Percentiles rank a stretch among this genome's conserved stretches.
Evolutionary conservation across 139 green algal genomes (phyloP).

Genomic region (Diplosphaera chodatii): DNA sequence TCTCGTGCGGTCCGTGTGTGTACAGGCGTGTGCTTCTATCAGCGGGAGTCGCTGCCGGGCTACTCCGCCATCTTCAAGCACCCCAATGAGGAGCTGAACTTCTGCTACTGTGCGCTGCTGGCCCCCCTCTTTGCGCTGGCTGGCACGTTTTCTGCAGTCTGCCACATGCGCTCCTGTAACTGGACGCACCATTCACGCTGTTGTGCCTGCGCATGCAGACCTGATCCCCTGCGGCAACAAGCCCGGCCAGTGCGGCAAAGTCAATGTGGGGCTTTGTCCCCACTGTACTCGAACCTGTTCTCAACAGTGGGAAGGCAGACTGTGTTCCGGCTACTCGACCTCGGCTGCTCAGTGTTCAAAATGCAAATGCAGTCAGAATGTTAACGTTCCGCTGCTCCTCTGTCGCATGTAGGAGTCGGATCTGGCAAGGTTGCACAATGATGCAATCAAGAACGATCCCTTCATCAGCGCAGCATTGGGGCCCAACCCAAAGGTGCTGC

Average conservation of each 20-base stretch:
- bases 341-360: no score
- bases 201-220: no score
- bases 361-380: no score
- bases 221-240: slow-evolving; percentile 79
- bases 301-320: no score
- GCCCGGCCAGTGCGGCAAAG: slow-evolving; percentile 56
- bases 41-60: slow-evolving; percentile 71
- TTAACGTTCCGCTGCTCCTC: no score
- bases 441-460: slow-evolving; percentile 79
- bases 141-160: no score
- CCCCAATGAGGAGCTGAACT: slow-evolving; percentile 88
- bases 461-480: slow-evolving; percentile 70
- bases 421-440: slow-evolving; percentile 75
- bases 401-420: slow-evolving; percentile 72
- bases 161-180: no score
- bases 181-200: no score
- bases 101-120: slow-evolving; percentile 72
- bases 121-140: no score
- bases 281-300: no score
- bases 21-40: slow-evolving; percentile 59
- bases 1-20: no score
- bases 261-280: slow-evolving; percentile 33
- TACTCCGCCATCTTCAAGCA: slow-evolving; percentile 74
- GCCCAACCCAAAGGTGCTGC: slow-evolving; percentile 69
- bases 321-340: no score